Base-by-base conservation (phyloP, 345 rosid species). In the Viola odorata region DNA sequence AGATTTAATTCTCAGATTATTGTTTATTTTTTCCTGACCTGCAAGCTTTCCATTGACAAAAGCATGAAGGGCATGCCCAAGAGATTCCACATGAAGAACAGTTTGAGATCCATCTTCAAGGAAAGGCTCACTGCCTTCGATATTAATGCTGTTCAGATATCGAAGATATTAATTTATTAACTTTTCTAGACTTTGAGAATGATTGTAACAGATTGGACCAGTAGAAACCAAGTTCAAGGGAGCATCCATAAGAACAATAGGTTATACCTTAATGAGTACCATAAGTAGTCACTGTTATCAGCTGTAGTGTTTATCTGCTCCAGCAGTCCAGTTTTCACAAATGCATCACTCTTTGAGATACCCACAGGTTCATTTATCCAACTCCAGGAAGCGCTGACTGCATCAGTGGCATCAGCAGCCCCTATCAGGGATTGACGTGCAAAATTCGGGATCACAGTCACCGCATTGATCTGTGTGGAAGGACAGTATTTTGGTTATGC, bases 271-370 rank as follows among this genome's bases (percentile, higher is more conserved):
- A 79, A 65, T 5, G 96, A 89, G 74, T 92, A 92, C 98, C 98
- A 92, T 63, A 92, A 69, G 83, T 84, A 92, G 62, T 92, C 96
- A 40, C 89, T 92, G 73, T 73, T 62, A 70, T 92, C 96, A 59
- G 94, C 86, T 56, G 96, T 87, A 16, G 96, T 87, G 74, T 84
- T 82, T 67, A 92, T 84, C 77, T 92, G 96, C 73, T 92, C 98
- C 64, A 85, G 36, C 60, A 92, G 74, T 73, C 96, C 98, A 58
- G 57, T 67, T 79, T 78, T 85, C 58, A 68, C 49, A 55, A 83
- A 82, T 58, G 96, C 84, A 68, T 77, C 77, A 1, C 66, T 63
- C 75, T 84, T 85, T 55, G 96, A 84, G 63, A 87, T 85, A 40
- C 96, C 98, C 15, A 87, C 73, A 32, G 96, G 96, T 78, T 89